Evolutionary conservation across 768 basidiomycete species (phyloP).

Genomic region (Russula brevipes): DNA sequence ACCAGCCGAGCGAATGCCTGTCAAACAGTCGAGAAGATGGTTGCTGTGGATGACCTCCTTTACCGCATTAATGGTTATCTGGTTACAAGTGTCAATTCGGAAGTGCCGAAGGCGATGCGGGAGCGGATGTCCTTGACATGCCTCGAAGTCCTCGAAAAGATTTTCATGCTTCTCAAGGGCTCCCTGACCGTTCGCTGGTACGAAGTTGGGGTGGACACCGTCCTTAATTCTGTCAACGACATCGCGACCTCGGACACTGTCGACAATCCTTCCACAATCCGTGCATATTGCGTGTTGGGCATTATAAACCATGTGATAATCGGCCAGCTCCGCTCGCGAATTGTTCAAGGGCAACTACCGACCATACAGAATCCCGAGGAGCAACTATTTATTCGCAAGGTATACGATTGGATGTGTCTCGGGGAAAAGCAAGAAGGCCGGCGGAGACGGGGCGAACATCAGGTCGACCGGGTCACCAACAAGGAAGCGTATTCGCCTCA

Average conservation of each 20-base stretch:
- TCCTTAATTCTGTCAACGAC: not conserved
- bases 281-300: not conserved
- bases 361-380: not conserved
- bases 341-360: too few species aligned
- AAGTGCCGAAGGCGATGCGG: not conserved
- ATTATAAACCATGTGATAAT: not conserved
- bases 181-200: not conserved
- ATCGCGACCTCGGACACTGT: not conserved
- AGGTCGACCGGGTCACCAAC: not conserved
- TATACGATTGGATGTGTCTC: conserved; percentile 1
- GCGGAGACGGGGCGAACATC: not conserved
- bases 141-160: not conserved
- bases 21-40: not conserved
- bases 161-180: not conserved
- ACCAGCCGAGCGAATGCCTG: not conserved
- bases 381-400: not conserved
- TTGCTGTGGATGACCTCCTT: not conserved
- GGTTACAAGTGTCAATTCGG: not conserved
- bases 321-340: not conserved
- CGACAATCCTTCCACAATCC: not conserved
- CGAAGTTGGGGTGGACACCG: not conserved
- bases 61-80: not conserved
- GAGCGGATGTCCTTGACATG: not conserved
- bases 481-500: not conserved
- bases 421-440: not conserved